phyloP scores from a whole-genome alignment of 495 filamentous ascomycete species.

The Sordaria brevicollis region DNA sequence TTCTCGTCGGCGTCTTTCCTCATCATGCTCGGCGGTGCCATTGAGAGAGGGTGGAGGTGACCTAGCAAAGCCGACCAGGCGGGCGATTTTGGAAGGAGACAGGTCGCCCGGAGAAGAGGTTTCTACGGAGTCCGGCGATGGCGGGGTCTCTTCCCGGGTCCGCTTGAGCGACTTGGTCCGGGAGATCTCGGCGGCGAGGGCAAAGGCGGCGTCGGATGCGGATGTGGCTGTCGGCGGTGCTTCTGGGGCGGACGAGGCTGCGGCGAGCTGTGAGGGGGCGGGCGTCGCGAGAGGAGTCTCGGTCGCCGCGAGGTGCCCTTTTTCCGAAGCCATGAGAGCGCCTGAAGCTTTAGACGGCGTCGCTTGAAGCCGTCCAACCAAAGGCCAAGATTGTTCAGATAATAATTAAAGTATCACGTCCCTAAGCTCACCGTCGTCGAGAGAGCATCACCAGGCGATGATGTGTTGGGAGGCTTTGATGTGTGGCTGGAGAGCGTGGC shows the following conservation, averaged over 20 bases:
- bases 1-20: constrained; percentile 35
- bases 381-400: constrained; percentile 13
- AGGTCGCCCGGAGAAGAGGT: constrained; percentile 26
- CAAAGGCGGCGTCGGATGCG: constrained; percentile 16
- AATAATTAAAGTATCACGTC: constrained; percentile 11
- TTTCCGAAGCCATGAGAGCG: constrained; percentile 34
- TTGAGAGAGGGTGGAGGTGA: constrained; percentile 32
- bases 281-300: constrained; percentile 32
- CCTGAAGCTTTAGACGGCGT: constrained; percentile 2
- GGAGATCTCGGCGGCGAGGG: constrained; percentile 22
- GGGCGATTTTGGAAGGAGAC: constrained; percentile 44
- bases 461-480: constrained; percentile 23
- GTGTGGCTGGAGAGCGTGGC: constrained; percentile 46
- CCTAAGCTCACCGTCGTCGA: constrained; percentile 23
- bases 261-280: constrained; percentile 1
- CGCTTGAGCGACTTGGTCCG: constrained; percentile 38
- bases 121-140: constrained; percentile 24
- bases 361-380: not conserved
- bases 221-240: constrained; percentile 17
- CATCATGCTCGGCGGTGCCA: constrained; percentile 45
- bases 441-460: constrained; percentile 30
- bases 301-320: constrained; percentile 29
- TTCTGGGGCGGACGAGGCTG: constrained; percentile 4
- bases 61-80: constrained; percentile 37
- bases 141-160: constrained; percentile 35